A percentile compares a stretch with the other conserved stretches of the same genome.
These are phyloP conservation scores for Elsinoe perseae DNA, from an alignment of 2,329 filamentous ascomycete genomes.

Conservation along the genomic window DNA sequence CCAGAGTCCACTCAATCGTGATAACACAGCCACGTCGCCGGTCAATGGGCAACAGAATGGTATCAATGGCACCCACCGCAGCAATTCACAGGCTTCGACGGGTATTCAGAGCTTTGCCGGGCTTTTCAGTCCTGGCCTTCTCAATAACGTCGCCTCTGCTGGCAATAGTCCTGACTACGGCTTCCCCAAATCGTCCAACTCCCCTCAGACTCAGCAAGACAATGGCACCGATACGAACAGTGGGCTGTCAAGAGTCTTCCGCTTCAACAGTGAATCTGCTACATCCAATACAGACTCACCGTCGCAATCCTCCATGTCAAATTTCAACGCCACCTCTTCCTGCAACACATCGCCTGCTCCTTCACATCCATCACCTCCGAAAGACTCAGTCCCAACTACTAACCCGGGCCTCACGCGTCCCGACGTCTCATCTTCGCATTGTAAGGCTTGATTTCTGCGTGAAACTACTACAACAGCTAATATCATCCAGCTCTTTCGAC, in stretches of 20 bases:
- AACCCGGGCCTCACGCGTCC: constrained; percentile 14
- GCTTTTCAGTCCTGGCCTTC: constrained; percentile 52
- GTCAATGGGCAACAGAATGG: constrained; percentile 10
- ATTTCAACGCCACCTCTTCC: constrained; percentile 46
- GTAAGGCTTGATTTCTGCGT: background rate
- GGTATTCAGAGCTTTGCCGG: constrained; percentile 42
- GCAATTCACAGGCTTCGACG: constrained; percentile 25
- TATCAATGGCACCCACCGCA: constrained; percentile 24
- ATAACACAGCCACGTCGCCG: background rate
- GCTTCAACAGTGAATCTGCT: constrained; percentile 42
- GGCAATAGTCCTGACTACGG: constrained; percentile 28
- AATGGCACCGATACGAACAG: constrained; percentile 37
- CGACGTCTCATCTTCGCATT: constrained; percentile 3
- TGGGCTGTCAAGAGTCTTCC: constrained; percentile 41
- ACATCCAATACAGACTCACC: constrained; percentile 45
- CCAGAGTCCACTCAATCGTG: background rate
- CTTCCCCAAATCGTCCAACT: constrained; percentile 18
- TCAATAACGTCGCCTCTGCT: constrained; percentile 34
- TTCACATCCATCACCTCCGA: constrained; percentile 57
- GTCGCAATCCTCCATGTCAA: constrained; percentile 45
- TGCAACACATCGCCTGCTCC: constrained; percentile 69
- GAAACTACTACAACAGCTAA: no score
- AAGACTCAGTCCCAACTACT: constrained; percentile 12
- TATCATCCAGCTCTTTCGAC: constrained; percentile 42
- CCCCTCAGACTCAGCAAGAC: constrained; percentile 22